These are phyloP conservation scores for Triticum urartu DNA, from an alignment of 176 grass and related monocot species.

Conservation along the genomic window DNA sequence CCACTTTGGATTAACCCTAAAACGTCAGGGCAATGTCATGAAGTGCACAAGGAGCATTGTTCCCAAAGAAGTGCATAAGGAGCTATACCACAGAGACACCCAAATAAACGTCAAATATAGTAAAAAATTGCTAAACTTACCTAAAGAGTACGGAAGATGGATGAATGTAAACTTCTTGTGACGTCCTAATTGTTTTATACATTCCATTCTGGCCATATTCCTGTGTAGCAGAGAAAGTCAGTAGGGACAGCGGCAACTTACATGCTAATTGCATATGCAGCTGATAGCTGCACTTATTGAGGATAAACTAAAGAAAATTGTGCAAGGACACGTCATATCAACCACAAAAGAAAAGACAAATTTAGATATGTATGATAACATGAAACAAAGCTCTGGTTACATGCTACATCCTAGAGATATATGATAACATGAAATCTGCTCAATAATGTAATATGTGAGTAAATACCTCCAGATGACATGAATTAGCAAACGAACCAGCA, in stretches of 20 bases:
- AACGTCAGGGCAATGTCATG: constrained; percentile 12
- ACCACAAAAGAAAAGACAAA: not conserved
- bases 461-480: constrained; percentile 82
- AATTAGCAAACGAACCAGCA: constrained; percentile 89
- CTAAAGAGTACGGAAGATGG: constrained; percentile 97
- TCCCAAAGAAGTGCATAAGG: not conserved
- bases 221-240: constrained; percentile 39
- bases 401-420: not conserved
- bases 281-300: not conserved
- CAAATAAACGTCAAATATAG: not conserved
- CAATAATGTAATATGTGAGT: constrained; percentile 3
- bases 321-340: not conserved
- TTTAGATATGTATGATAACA: not conserved
- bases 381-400: not conserved
- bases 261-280: constrained; percentile 5
- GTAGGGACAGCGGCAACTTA: not conserved
- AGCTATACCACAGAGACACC: not conserved
- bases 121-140: constrained; percentile 39
- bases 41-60: constrained; percentile 11
- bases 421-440: constrained; percentile 12
- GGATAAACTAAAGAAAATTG: constrained; percentile 15
- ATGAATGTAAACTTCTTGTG: constrained; percentile 97
- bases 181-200: constrained; percentile 92
- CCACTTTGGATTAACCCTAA: constrained; percentile 98
- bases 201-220: constrained; percentile 88